A percentile compares a stretch with the other conserved stretches of the same genome.
These are phyloP conservation scores for Arachis monticola DNA, from an alignment of 331 rosid genomes.

Conservation along the genomic window DNA sequence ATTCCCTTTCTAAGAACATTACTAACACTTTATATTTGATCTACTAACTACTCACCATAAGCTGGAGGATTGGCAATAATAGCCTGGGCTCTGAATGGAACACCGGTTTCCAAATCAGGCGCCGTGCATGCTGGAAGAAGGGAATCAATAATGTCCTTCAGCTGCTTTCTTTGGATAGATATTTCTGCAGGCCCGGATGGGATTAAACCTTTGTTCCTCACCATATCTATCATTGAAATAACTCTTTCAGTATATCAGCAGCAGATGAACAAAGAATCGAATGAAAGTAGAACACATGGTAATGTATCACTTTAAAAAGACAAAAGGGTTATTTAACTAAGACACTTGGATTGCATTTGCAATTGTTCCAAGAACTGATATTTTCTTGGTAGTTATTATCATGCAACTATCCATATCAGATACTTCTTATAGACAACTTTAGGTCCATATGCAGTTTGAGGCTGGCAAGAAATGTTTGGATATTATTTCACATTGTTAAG, in stretches of 20 bases:
- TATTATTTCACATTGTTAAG: slow-evolving; percentile 1
- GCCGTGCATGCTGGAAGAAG: slow-evolving; percentile 97
- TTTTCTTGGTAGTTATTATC: slow-evolving; percentile 9
- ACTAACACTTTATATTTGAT: slow-evolving; percentile 7
- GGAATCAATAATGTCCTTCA: slow-evolving; percentile 83
- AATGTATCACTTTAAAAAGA: slow-evolving; percentile 16
- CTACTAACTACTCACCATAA: slow-evolving; percentile 68
- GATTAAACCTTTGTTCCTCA: slow-evolving; percentile 92
- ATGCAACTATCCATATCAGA: slow-evolving; percentile 6
- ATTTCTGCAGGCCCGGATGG: slow-evolving; percentile 89
- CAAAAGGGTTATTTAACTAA: background rate
- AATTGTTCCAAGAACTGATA: slow-evolving; percentile 15
- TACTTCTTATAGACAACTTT: background rate
- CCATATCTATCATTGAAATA: slow-evolving; percentile 69
- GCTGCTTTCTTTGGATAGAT: slow-evolving; percentile 79
- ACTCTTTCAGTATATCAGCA: slow-evolving; percentile 30
- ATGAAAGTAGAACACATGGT: slow-evolving; percentile 13
- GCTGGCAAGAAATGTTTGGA: background rate
- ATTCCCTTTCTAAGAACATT: slow-evolving; percentile 3
- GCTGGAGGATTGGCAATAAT: slow-evolving; percentile 98
- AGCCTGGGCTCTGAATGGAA: slow-evolving; percentile 87
- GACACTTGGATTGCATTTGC: slow-evolving; percentile 9
- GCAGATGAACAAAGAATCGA: background rate
- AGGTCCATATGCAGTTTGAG: slow-evolving; percentile 15
- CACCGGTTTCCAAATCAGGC: slow-evolving; percentile 81